Conservation (phyloP, 2,329 filamentous ascomycete species). For the Aspergillus spinulosporus region DNA sequence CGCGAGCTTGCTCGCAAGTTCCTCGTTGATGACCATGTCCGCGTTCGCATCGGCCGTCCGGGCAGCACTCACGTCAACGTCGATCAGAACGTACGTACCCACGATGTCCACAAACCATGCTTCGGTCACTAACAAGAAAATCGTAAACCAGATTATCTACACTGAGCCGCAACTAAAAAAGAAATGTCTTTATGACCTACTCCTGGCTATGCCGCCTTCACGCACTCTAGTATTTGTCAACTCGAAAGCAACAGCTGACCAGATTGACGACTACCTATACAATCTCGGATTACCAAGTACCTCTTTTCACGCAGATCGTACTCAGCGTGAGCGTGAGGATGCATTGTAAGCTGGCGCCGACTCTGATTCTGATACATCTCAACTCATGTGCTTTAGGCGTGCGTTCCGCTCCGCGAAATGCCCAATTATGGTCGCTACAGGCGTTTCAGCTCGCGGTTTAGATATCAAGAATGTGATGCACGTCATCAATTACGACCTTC, state of each 20-base stretch:
- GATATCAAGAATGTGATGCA: constrained; percentile 85
- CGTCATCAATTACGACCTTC: constrained; percentile 92
- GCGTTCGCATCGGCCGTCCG: constrained; percentile 81
- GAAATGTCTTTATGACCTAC: constrained; percentile 68
- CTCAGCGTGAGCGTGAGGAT: constrained; percentile 88
- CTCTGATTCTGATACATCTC: neutral
- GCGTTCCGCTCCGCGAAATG: constrained; percentile 73
- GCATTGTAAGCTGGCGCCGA: constrained; percentile 62
- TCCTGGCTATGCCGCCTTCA: constrained; percentile 68
- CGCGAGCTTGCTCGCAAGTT: constrained; percentile 76
- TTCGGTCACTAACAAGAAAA: neutral
- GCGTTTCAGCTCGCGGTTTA: constrained; percentile 82
- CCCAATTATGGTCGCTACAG: constrained; percentile 83
- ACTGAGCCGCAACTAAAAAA: constrained; percentile 68
- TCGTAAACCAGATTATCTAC: constrained; percentile 56
- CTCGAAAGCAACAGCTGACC: constrained; percentile 72
- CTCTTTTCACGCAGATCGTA: constrained; percentile 84
- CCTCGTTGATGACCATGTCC: constrained; percentile 71
- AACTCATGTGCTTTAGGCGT: constrained; percentile 50
- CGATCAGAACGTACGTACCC: constrained; percentile 59
- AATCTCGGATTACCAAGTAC: constrained; percentile 77
- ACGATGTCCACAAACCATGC: neutral
- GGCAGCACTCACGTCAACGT: constrained; percentile 84
- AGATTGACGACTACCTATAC: constrained; percentile 83
- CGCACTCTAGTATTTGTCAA: constrained; percentile 92